These are phyloP conservation scores for Ganoderma boninense DNA, from an alignment of 1,284 basidiomycete species.

Conservation along the genomic window DNA sequence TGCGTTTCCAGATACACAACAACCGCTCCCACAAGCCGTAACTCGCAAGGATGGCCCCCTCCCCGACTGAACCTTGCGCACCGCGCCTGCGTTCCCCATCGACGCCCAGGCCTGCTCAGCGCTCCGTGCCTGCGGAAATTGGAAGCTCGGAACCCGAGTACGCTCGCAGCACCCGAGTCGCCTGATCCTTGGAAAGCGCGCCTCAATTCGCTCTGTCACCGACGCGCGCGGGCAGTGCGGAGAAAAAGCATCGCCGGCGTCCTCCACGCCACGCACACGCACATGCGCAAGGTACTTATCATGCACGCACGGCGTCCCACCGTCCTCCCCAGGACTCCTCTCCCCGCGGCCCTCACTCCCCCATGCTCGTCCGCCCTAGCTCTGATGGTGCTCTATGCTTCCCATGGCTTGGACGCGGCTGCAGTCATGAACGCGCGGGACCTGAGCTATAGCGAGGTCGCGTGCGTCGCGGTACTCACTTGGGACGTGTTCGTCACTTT, in stretches of 20 bases:
- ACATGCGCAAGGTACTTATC: background rate
- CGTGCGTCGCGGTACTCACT: conserved; percentile 27
- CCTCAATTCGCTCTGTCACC: background rate
- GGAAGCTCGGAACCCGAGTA: background rate
- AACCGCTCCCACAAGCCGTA: background rate
- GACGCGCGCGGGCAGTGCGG: background rate
- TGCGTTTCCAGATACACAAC: background rate
- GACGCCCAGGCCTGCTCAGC: background rate
- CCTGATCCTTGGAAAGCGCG: background rate
- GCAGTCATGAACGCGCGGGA: conserved; percentile 14
- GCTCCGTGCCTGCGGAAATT: background rate
- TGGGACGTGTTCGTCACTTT: conserved; percentile 31
- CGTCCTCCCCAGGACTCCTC: background rate
- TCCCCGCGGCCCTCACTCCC: background rate
- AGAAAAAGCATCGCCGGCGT: background rate
- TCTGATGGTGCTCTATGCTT: conserved; percentile 5
- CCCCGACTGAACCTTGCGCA: background rate
- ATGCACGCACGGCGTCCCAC: background rate
- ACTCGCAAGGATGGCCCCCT: background rate
- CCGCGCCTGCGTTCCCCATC: background rate
- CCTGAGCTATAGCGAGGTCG: conserved; percentile 32
- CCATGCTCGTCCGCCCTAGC: conserved; percentile 2
- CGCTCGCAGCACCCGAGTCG: background rate
- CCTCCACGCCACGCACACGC: too few species aligned
- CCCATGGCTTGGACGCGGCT: background rate